phyloP scores from a whole-genome alignment of 1,284 basidiomycete genomes.

The Cutaneotrichosporon sp. region DNA sequence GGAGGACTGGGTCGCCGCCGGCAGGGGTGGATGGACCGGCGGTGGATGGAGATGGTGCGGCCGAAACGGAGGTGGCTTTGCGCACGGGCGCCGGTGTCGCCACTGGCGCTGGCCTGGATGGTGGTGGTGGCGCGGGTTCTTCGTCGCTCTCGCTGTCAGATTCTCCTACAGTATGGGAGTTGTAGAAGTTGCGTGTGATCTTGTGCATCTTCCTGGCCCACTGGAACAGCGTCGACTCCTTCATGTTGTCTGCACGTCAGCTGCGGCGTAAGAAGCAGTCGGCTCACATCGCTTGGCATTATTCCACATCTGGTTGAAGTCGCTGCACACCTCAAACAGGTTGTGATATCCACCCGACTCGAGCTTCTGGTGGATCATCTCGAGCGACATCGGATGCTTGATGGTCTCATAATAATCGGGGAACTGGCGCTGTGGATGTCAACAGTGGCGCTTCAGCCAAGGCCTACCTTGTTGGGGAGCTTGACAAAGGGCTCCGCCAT shows the following conservation, averaged over 20 bases:
- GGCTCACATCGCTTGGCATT: conserved; percentile 46
- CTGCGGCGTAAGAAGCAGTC: not conserved
- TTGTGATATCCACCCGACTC: conserved; percentile 28
- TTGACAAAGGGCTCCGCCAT: conserved; percentile 42
- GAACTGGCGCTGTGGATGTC: conserved; percentile 29
- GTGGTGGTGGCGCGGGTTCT: conserved; percentile 5
- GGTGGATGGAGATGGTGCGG: conserved; percentile 4
- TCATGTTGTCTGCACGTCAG: conserved; percentile 38
- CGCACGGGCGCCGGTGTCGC: conserved; percentile 1
- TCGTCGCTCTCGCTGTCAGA: conserved; percentile 21
- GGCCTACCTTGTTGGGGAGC: conserved; percentile 42
- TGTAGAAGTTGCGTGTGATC: conserved; percentile 35
- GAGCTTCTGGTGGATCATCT: conserved; percentile 38
- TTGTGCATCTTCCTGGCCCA: conserved; percentile 47
- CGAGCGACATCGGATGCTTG: conserved; percentile 44
- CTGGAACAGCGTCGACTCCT: conserved; percentile 43
- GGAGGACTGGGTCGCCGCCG: conserved; percentile 3
- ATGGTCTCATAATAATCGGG: conserved; percentile 47
- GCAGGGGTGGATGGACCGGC: conserved; percentile 15
- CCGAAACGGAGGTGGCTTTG: conserved; percentile 12
- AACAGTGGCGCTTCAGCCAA: too few species aligned
- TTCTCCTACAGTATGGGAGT: conserved; percentile 13
- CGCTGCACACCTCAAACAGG: conserved; percentile 32
- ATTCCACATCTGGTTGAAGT: conserved; percentile 43
- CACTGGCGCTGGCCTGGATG: not conserved